Evolutionary conservation across 129 eudicot species (phyloP), one percentile per base, ranked within the genome.

Genomic region (Pseudognaphalium luteoalbum): DNA sequence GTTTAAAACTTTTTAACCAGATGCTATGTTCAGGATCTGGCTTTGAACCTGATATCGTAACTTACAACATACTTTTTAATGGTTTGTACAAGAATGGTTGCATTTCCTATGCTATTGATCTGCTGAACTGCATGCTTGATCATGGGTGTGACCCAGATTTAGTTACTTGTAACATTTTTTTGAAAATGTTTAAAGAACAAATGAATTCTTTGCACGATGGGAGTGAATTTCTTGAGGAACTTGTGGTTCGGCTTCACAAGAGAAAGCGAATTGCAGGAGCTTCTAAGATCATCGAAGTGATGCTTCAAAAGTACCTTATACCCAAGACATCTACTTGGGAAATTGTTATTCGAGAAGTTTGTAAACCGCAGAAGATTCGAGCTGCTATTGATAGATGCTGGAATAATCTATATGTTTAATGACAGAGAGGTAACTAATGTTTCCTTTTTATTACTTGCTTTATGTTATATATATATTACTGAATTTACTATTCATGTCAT

Each of bases 141-240:
- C 79, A 65, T 69, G 93, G 93, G 54, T 87, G 93, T 70, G 97
- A 94, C 80, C 98, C 98, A 21, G 97, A 94, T 76, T 61, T 71
- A 34, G 85, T 85, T 66, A 94, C 97, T 9, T 94, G 98, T 76
- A 83, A 91, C 29, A 84, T 89, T 39, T 91, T 94, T 61, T 66
- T 94, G 79, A 84, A 76, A 56, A 58, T 83, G 32, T 68, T 94
- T 32, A 87, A 64, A 63, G 84, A 91, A 62, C 85, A 87, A 59
- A 47, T 57, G 19, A 75, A 79, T 47, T 79, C 82, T 7, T 75
- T 88, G n/a, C 82, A 84, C 80, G 90, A 91, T 81, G 91, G 93
- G 76, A 76, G 87, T 34, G 88, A 84, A 41, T 94, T 94, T 77
- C 76, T 94, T 39, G 97, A 94, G 76, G 90, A 88, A 72, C 96